phyloP scores from a whole-genome alignment of 2,329 filamentous ascomycete genomes.

The Metarhizium anisopliae region DNA sequence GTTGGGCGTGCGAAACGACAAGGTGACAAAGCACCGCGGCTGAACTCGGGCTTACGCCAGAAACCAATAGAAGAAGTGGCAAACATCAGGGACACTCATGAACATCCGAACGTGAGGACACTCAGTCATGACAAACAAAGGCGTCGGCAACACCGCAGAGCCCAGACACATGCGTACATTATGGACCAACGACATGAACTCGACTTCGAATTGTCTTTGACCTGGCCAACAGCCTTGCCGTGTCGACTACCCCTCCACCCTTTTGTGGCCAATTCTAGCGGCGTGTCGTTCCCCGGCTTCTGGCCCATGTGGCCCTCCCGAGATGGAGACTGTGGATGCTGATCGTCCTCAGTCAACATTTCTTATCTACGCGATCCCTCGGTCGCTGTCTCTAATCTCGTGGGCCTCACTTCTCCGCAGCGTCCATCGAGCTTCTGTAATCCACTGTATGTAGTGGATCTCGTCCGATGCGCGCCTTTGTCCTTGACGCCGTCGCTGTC shows the following conservation, averaged over 20 bases:
- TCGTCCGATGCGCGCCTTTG: neutral
- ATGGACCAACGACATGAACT: too few relatives aligned
- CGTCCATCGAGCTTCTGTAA: too few relatives aligned
- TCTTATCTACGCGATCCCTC: neutral
- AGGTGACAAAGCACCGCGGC: neutral
- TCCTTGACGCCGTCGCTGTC: neutral
- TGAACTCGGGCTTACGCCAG: neutral
- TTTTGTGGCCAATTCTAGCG: neutral
- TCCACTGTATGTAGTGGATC: too few relatives aligned
- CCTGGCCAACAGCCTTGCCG: neutral
- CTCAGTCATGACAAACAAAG: neutral
- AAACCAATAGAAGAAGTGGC: neutral
- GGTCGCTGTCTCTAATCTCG: neutral
- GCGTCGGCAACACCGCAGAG: neutral
- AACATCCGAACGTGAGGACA: neutral
- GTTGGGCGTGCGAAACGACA: neutral
- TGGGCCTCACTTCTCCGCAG: too few relatives aligned
- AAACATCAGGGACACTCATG: neutral
- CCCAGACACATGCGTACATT: neutral
- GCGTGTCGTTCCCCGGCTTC: neutral
- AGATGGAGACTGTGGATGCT: neutral
- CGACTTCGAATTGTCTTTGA: too few relatives aligned
- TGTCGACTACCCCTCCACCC: neutral
- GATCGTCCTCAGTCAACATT: too few relatives aligned
- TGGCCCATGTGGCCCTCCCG: neutral